phyloP scores from a whole-genome alignment of 345 rosid genomes.

The Citrus medica region DNA sequence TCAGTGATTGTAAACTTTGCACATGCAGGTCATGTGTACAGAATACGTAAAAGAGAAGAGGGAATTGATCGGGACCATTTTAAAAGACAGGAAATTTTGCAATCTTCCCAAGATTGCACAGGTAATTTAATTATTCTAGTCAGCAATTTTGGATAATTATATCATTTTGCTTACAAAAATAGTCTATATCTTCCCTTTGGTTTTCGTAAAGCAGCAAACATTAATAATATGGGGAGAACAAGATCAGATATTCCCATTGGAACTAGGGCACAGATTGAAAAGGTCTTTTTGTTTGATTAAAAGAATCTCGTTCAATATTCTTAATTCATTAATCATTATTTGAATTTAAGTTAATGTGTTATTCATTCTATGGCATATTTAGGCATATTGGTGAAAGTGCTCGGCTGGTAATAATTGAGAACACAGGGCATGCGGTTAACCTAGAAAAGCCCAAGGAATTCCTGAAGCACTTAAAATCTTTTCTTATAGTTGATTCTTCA shows the following conservation, averaged over 20 bases:
- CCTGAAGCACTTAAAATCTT: conserved; percentile 37
- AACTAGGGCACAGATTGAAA: conserved; percentile 48
- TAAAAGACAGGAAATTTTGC: conserved; percentile 47
- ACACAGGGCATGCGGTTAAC: conserved; percentile 53
- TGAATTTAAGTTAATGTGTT: not conserved
- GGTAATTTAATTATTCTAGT: conserved; percentile 23
- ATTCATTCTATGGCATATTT: not conserved
- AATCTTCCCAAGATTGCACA: conserved; percentile 63
- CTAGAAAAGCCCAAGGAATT: conserved; percentile 51
- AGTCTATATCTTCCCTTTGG: not conserved
- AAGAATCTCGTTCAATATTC: not conserved
- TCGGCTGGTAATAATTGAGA: conserved; percentile 14
- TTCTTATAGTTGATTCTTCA: conserved; percentile 21
- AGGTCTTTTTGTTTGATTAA: conserved; percentile 19
- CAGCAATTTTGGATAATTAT: not conserved
- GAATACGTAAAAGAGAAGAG: conserved; percentile 65
- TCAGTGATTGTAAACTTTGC: not conserved
- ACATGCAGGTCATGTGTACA: conserved; percentile 67
- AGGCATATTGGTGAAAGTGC: conserved; percentile 32
- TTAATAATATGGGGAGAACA: conserved; percentile 58
- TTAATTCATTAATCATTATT: too few relatives aligned
- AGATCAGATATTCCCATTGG: conserved; percentile 59
- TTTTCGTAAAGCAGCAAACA: conserved; percentile 24
- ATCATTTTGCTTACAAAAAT: not conserved
- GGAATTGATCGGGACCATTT: conserved; percentile 58